Base-by-base conservation (phyloP, 2,329 filamentous ascomycete species). In the Alternaria ethzedia region DNA sequence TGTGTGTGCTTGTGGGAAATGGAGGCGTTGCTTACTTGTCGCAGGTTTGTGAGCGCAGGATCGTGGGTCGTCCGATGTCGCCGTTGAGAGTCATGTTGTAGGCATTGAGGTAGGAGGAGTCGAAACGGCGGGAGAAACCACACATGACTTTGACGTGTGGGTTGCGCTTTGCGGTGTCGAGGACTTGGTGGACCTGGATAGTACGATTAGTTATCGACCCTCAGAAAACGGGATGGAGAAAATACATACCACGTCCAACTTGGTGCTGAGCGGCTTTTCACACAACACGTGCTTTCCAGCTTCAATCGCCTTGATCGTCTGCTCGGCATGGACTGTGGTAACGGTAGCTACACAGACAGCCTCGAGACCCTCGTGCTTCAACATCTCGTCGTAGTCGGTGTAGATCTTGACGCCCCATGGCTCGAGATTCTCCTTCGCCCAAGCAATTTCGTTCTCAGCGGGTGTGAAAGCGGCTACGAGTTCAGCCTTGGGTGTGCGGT, bases 101-200 rank as follows among this genome's bases (percentile, higher is more conserved):
- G 20, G 89, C 89, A 54, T 89, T 84, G 59, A 87, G 83, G 81
- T 91, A 91, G 44, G 86, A 89, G 47, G 83, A 81, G 70, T 91
- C 90, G 81, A 91, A 91, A 59, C 88, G 86, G 28, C 88, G 85
- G 6, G 86, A 89, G 82, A 90, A 90, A 7, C 88, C 88, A 70
- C 87, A 89, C 82, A 91, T 86, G 59, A 91, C 87, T 76, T 90
- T 91, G 20, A 89, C 83, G 55, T 89, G 75, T 2, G 88, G 88
- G 55, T 85, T 84, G 64, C 82, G 81, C 61, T 80, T 78, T 25
- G 87, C 86, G 8, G 86, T 86, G 51, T 86, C 83, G 64, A 90
- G 82, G 44, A 91, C 88, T 20, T 83, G 80, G 81, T 89, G 85
- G 54, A 86, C 88, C 87, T 89, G 64, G 25, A 15, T 32, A 32